Evolutionary conservation across 169 alveolate species (phyloP).

Genomic region (Theileria orientalis): DNA sequence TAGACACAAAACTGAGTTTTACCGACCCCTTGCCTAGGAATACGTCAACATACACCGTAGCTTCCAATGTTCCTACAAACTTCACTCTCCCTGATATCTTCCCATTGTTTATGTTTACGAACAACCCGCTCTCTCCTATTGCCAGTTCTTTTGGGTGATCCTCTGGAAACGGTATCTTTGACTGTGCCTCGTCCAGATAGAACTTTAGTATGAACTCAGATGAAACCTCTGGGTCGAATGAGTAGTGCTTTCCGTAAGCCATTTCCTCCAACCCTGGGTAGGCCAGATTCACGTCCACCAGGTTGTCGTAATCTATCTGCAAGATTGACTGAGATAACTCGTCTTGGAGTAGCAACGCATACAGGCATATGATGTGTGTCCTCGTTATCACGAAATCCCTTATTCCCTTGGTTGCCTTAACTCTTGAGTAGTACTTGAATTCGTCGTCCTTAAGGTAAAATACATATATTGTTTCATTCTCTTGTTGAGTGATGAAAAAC

Average conservation of each 20-base stretch:
- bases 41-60: conserved; percentile 6
- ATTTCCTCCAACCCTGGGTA: conserved; percentile 21
- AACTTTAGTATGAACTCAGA: background rate
- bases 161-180: too few species aligned
- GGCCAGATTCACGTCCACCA: background rate
- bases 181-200: conserved; percentile 1
- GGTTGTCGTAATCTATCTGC: conserved; percentile 17
- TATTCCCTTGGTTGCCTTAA: conserved; percentile 2
- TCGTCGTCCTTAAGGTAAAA: background rate
- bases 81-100: conserved; percentile 19
- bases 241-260: conserved; percentile 8
- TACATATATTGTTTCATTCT: background rate
- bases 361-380: conserved; percentile 18
- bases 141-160: background rate
- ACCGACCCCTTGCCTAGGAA: background rate
- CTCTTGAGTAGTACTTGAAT: conserved; percentile 11
- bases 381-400: conserved; percentile 26
- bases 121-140: conserved; percentile 19
- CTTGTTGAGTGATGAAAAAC: conserved; percentile 9
- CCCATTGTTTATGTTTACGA: conserved; percentile 27
- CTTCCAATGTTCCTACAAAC: background rate
- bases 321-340: conserved; percentile 39
- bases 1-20: background rate
- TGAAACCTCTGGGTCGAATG: conserved; percentile 13
- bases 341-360: conserved; percentile 3